Evolutionary conservation across 2,329 filamentous ascomycete species (phyloP).

Genomic region (Juglanconis oblonga): DNA sequence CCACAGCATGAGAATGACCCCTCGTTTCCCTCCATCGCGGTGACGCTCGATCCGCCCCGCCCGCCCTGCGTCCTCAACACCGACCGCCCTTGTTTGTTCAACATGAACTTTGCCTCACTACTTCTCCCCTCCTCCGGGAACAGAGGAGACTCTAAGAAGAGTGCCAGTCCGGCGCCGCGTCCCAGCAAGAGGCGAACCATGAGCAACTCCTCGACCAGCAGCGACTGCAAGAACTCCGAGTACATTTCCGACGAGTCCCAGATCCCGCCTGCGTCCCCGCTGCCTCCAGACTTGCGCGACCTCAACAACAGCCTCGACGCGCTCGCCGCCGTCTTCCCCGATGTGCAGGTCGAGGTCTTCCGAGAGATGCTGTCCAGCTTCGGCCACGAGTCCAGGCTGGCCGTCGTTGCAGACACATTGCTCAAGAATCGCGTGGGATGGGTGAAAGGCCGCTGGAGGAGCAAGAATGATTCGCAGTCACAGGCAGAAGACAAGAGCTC

Average conservation of each 20-base stretch:
- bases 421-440: constrained; percentile 69
- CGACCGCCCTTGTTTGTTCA: constrained; percentile 26
- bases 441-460: constrained; percentile 66
- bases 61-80: constrained; percentile 10
- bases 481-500: not conserved
- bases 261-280: constrained; percentile 44
- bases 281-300: constrained; percentile 62
- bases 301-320: constrained; percentile 68
- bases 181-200: constrained; percentile 24
- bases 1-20: constrained; percentile 1
- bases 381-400: constrained; percentile 71
- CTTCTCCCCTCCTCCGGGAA: constrained; percentile 42
- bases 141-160: constrained; percentile 22
- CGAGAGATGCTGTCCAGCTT: constrained; percentile 75
- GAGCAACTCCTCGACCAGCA: constrained; percentile 27
- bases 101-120: constrained; percentile 49
- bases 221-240: constrained; percentile 30
- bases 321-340: constrained; percentile 71
- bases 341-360: constrained; percentile 79
- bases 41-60: constrained; percentile 1
- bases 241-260: constrained; percentile 58
- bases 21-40: not conserved
- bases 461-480: constrained; percentile 31
- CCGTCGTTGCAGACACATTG: constrained; percentile 73
- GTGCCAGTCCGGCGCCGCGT: constrained; percentile 21